Conservation (phyloP, 169 alveolate species). For the Plasmodium chabaudi region DNA sequence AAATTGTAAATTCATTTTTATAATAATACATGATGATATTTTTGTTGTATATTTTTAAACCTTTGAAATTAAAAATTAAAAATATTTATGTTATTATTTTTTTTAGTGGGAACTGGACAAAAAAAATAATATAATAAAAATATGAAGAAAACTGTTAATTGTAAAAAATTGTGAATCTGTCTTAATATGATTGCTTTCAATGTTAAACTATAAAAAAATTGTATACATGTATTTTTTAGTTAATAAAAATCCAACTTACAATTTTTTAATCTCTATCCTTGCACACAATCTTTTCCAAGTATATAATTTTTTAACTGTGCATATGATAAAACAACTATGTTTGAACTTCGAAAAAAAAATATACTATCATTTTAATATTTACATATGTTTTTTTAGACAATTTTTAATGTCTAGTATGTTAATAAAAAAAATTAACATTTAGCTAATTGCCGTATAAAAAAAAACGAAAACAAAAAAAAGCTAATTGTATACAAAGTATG, state of each 20-base stretch:
- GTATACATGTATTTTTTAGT: neutral
- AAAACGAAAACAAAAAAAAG: neutral
- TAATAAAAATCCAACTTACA: neutral
- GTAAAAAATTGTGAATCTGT: neutral
- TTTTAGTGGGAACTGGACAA: neutral
- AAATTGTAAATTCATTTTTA: neutral
- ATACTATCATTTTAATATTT: neutral
- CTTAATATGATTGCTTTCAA: neutral
- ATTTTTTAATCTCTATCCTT: neutral
- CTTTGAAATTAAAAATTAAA: neutral
- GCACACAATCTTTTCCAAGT: slow-evolving; percentile 10
- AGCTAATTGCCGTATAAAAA: neutral
- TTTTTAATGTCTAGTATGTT: slow-evolving; percentile 4
- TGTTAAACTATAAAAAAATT: slow-evolving; percentile 2
- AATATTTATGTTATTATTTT: neutral
- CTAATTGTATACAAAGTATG: neutral
- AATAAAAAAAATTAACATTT: neutral
- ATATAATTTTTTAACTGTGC: neutral
- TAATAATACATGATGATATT: neutral
- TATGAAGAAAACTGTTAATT: neutral
- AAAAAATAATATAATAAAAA: neutral
- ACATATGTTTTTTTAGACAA: neutral
- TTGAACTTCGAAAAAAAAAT: neutral
- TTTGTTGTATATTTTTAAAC: neutral
- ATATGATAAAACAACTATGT: slow-evolving; percentile 6